These are phyloP conservation scores for Neovahlkampfia damariscottae DNA, from an alignment of 78 protist species.

Conservation along the genomic window DNA sequence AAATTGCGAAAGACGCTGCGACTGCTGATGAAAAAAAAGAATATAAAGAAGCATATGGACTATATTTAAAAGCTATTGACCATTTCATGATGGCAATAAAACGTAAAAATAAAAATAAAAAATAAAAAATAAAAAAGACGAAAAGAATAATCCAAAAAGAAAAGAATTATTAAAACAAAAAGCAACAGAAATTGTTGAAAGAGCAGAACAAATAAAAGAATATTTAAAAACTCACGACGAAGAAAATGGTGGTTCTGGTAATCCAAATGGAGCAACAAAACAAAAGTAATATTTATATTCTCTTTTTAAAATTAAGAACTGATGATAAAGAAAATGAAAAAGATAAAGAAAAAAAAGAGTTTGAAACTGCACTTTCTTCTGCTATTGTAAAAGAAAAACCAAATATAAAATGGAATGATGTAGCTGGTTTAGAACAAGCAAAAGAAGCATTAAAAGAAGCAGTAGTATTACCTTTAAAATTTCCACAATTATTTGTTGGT, in stretches of 20 bases:
- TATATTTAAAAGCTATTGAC: slow-evolving; percentile 16
- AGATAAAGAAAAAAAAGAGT: slow-evolving; percentile 26
- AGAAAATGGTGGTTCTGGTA: background rate
- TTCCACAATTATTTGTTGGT: slow-evolving; percentile 92
- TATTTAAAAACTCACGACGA: slow-evolving; percentile 1
- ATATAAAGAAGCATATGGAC: slow-evolving; percentile 13
- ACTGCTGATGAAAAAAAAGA: slow-evolving; percentile 15
- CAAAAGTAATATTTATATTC: no score
- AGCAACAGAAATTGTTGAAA: slow-evolving; percentile 7
- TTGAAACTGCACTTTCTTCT: slow-evolving; percentile 7
- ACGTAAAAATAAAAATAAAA: slow-evolving; percentile 17
- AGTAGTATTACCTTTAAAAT: slow-evolving; percentile 86
- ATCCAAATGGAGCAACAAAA: background rate
- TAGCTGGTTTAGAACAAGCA: slow-evolving; percentile 93
- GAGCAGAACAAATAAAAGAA: slow-evolving; percentile 12
- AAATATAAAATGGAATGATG: slow-evolving; percentile 89
- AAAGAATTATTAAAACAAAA: slow-evolving; percentile 20
- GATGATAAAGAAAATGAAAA: background rate
- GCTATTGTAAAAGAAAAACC: slow-evolving; percentile 86
- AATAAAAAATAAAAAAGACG: slow-evolving; percentile 1
- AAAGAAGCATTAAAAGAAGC: slow-evolving; percentile 92
- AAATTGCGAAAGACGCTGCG: slow-evolving; percentile 11
- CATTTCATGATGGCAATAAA: slow-evolving; percentile 20
- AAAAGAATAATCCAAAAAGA: slow-evolving; percentile 7
- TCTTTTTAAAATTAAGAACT: background rate